Base-by-base conservation (phyloP, 1,284 basidiomycete species). In the Moesziomyces sp. region DNA sequence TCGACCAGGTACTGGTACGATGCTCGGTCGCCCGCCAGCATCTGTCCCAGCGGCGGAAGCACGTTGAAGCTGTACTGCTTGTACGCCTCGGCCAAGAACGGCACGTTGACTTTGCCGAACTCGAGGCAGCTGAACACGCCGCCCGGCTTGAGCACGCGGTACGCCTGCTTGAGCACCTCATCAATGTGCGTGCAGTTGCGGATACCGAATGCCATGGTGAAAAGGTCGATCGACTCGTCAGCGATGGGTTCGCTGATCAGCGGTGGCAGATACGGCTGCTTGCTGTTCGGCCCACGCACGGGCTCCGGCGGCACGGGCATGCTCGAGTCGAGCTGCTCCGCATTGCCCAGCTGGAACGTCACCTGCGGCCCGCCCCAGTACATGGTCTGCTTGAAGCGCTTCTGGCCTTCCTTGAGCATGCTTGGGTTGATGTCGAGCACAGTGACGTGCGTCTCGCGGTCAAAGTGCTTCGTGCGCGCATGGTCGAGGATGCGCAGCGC, bases 121-220 rank as follows among this genome's bases (percentile, higher is more conserved):
- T 99, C 97, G 59, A 99, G 88, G 81, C 94, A 97, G 19, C 93
- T 93, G 84, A 99, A 97, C 6, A 90, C 92, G 56, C 94, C 97
- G 74, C 97, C 97, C 0, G 96, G 96, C 85, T 97, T 98, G 55
- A 99, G 88, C 13, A 99, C 94, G 19, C 97, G 90, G 85, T 97
- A 88, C 5, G 97, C 97, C 85, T 98, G 94, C 65, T 88, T 87
- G 46, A 99, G 87, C 18, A 95, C 97, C 24, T 90, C 90, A 11
- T 93, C 91, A 70, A 98, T 89, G 58, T 93, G 93, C 10, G 97
- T 99, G 87, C 93, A 97, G 85, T 99, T 99, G 53, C 97, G 89
- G 77, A 99, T 99, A 35, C 97, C 96, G 83, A 99, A 99, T 0
- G 97, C 94, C 82, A 99, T 98, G 23, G 97, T 99, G 87, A 97